Evolutionary conservation across 495 filamentous ascomycete genomes (phyloP).

Genomic region (Aspergillus indologenus): DNA sequence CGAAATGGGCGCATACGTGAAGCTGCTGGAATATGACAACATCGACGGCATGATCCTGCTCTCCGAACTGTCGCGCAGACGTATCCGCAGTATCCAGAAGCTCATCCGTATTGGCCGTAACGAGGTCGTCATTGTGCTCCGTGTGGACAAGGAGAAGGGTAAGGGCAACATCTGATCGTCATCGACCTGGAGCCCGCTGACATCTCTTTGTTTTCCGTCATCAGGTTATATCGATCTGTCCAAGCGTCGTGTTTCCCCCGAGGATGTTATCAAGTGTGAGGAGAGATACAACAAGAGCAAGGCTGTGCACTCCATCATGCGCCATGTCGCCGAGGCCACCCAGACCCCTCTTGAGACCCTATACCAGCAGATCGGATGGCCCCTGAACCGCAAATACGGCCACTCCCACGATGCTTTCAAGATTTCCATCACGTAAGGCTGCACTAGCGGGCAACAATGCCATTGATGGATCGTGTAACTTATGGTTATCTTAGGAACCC

Average conservation of each 20-base stretch:
- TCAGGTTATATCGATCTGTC: slow-evolving; percentile 95
- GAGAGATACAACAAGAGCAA: slow-evolving; percentile 99
- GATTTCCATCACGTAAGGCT: slow-evolving; percentile 89
- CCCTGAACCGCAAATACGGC: slow-evolving; percentile 94
- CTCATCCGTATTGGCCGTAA: slow-evolving; percentile 96
- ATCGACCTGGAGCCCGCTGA: slow-evolving; percentile 23
- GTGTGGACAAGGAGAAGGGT: slow-evolving; percentile 99
- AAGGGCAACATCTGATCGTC: slow-evolving; percentile 21
- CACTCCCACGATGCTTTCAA: slow-evolving; percentile 98
- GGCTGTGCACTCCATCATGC: slow-evolving; percentile 96
- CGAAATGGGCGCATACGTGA: slow-evolving; percentile 99
- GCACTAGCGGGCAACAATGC: background rate
- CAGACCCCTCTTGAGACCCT: slow-evolving; percentile 87
- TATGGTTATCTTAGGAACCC: slow-evolving; percentile 63
- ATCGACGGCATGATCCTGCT: slow-evolving; percentile 99
- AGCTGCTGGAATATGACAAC: slow-evolving; percentile 98
- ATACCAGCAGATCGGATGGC: slow-evolving; percentile 94
- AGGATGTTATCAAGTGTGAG: slow-evolving; percentile 97
- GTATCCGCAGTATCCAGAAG: slow-evolving; percentile 98
- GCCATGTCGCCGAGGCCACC: slow-evolving; percentile 96
- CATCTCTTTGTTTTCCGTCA: slow-evolving; percentile 13
- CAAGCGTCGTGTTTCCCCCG: slow-evolving; percentile 94
- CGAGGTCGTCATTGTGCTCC: slow-evolving; percentile 94
- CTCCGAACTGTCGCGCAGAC: slow-evolving; percentile 90
- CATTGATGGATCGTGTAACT: slow-evolving; percentile 2